A percentile compares a stretch with the other conserved stretches of the same genome.
Conservation (phyloP, 1,284 basidiomycete genomes). For the Ustilago crameri region DNA sequence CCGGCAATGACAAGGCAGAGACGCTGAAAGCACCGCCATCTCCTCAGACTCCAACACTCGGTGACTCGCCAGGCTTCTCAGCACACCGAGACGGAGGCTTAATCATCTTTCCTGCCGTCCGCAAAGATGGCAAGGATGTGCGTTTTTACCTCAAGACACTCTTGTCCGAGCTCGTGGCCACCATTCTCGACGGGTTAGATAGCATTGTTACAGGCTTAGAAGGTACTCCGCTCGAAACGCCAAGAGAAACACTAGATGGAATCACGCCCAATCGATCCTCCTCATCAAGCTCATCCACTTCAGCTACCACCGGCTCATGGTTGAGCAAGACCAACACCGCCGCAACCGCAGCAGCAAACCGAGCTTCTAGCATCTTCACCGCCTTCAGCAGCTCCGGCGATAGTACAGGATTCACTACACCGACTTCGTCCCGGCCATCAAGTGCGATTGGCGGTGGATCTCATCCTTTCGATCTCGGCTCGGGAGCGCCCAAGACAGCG, state of each 20-base stretch:
- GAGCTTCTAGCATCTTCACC: conserved; percentile 52
- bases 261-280: conserved; percentile 17
- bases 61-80: conserved; percentile 48
- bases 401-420: conserved; percentile 12
- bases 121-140: conserved; percentile 64
- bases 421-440: conserved; percentile 26
- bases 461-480: conserved; percentile 32
- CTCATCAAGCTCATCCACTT: conserved; percentile 7
- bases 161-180: conserved; percentile 57
- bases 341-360: conserved; percentile 26
- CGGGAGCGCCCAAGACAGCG: conserved; percentile 13
- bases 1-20: not conserved
- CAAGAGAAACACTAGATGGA: conserved; percentile 64
- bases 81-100: conserved; percentile 54
- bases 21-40: conserved; percentile 4
- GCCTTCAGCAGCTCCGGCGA: conserved; percentile 35
- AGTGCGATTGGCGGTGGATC: conserved; percentile 47
- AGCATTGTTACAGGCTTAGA: conserved; percentile 53
- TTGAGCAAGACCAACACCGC: conserved; percentile 29
- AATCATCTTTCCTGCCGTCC: conserved; percentile 63
- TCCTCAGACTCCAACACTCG: conserved; percentile 5
- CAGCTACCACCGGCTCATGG: conserved; percentile 23
- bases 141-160: conserved; percentile 64
- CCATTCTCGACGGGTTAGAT: conserved; percentile 60
- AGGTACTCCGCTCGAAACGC: conserved; percentile 63